Percentiles rank a stretch among this genome's conserved stretches.
These are phyloP conservation scores for Cylindrotheca fusiformis DNA, from an alignment of 108 stramenopile genomes.

Conservation along the genomic window DNA sequence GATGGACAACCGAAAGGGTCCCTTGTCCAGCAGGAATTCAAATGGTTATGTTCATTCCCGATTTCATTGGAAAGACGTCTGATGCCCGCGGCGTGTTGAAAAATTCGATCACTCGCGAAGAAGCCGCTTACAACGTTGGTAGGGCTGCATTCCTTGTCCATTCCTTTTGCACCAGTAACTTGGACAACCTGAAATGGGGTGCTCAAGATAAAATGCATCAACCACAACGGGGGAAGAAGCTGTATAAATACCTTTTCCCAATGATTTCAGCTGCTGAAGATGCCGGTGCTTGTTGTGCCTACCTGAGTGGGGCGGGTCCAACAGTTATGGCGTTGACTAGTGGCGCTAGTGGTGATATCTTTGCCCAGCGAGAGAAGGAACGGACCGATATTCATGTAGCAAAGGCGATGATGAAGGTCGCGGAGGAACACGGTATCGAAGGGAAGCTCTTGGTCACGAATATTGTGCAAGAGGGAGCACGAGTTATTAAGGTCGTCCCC, in stretches of 20 bases:
- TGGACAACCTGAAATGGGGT: slow-evolving; percentile 91
- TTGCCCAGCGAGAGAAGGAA: slow-evolving; percentile 95
- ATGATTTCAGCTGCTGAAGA: slow-evolving; percentile 93
- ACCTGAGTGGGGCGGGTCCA: slow-evolving; percentile 94
- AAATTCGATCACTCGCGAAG: slow-evolving; percentile 69
- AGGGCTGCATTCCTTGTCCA: slow-evolving; percentile 95
- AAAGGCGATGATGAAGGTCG: slow-evolving; percentile 90
- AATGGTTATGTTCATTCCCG: slow-evolving; percentile 96
- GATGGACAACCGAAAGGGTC: slow-evolving; percentile 95
- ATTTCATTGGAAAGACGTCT: slow-evolving; percentile 95
- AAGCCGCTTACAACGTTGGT: slow-evolving; percentile 97
- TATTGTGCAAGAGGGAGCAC: slow-evolving; percentile 75
- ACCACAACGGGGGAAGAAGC: slow-evolving; percentile 89
- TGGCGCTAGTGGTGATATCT: slow-evolving; percentile 96
- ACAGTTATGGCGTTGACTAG: slow-evolving; percentile 97
- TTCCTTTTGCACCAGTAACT: slow-evolving; percentile 83
- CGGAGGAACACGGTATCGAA: slow-evolving; percentile 72
- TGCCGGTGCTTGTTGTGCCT: slow-evolving; percentile 93
- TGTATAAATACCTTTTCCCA: slow-evolving; percentile 93
- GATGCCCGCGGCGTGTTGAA: slow-evolving; percentile 84
- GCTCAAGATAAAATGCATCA: slow-evolving; percentile 96
- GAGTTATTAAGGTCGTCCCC: slow-evolving; percentile 81
- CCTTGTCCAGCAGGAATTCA: slow-evolving; percentile 87
- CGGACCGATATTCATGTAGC: slow-evolving; percentile 92
- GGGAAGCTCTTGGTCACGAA: slow-evolving; percentile 80